Evolutionary conservation across 75 land plant genomes (phyloP), one percentile per base, ranked within the genome.

Genomic region (Picea sitchensis): DNA sequence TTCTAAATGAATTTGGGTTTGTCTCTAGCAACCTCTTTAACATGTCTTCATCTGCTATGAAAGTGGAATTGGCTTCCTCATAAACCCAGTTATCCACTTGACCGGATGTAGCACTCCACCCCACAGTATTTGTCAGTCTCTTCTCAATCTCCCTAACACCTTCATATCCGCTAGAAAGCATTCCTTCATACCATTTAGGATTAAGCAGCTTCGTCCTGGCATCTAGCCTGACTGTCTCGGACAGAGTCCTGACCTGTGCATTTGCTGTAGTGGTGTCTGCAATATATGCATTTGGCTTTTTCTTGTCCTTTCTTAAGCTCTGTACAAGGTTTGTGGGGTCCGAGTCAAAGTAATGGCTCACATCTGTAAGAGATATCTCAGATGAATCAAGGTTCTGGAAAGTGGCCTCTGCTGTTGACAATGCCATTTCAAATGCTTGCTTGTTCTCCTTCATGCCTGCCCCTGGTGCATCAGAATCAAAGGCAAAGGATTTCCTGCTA

Each of bases 171-270:
- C 87, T 91, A 2, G 92, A 86, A 76, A 98, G 81, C 99, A 98
- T 98, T 57, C 99, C 99, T 81, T 98, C 99, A 79, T 98, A 98
- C 99, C 99, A 98, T 78, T 98, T 98, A n/a, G 99, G 99, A 86
- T 98, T 98, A 76, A 98, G 89, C 79, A 98, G 77, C 88, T 98
- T 98, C 15, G 99, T 98, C 36, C 99, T 75, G 8, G 99, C 99
- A 81, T 98, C 99, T 30, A 98, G 91, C 44, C 99, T 51, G 61
- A 98, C 96, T 3, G 99, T 98, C 91, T 98, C 99, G 20, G 98
- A 79, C 69, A 98, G 84, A 17, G 95, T 92, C 34, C 99, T 85
- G 32, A 97, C 98, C 85, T 98, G 99, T 32, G 99, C 99, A 81
- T 98, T 98, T 17, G 99, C 99, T 18, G 99, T 98, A 61, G 99